Percentiles rank a stretch among this genome's conserved stretches.
Conservation (phyloP, 306 rosid genomes). For the Fragaria iinumae region DNA sequence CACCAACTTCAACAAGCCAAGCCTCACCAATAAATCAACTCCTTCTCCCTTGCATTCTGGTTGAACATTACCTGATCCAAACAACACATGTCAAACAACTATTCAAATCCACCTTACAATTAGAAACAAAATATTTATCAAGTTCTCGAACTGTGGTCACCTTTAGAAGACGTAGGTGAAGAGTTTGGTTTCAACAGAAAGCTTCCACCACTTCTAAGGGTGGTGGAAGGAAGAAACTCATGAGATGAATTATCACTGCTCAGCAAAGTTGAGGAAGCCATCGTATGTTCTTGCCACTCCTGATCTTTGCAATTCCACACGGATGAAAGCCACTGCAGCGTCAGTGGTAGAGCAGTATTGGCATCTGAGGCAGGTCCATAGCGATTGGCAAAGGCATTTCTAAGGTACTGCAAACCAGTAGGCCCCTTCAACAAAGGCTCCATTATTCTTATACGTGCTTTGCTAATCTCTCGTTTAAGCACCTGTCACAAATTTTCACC, state of each 20-base stretch:
- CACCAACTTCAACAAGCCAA: constrained; percentile 74
- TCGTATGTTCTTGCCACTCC: constrained; percentile 78
- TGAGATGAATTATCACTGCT: constrained; percentile 38
- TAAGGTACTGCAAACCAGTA: constrained; percentile 83
- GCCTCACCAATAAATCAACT: constrained; percentile 70
- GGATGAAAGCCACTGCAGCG: constrained; percentile 71
- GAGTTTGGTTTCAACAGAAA: constrained; percentile 44
- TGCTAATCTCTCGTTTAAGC: constrained; percentile 86
- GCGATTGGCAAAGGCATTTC: constrained; percentile 71
- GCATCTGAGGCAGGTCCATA: constrained; percentile 79
- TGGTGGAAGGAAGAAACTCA: constrained; percentile 65
- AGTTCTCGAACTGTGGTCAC: constrained; percentile 37
- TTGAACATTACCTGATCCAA: constrained; percentile 51
- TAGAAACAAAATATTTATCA: not conserved
- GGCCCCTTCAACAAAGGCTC: constrained; percentile 86
- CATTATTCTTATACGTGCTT: constrained; percentile 70
- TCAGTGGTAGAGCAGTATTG: constrained; percentile 45
- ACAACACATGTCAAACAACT: constrained; percentile 5
- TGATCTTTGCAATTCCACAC: constrained; percentile 59
- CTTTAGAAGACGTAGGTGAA: constrained; percentile 30
- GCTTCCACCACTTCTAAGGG: constrained; percentile 79
- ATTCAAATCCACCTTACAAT: not conserved
- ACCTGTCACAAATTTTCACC: constrained; percentile 41
- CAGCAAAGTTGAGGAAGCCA: constrained; percentile 37
- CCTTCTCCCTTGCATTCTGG: constrained; percentile 77